phyloP scores from a whole-genome alignment of 805 yeast genomes.

The Torulaspora gathmanii region DNA sequence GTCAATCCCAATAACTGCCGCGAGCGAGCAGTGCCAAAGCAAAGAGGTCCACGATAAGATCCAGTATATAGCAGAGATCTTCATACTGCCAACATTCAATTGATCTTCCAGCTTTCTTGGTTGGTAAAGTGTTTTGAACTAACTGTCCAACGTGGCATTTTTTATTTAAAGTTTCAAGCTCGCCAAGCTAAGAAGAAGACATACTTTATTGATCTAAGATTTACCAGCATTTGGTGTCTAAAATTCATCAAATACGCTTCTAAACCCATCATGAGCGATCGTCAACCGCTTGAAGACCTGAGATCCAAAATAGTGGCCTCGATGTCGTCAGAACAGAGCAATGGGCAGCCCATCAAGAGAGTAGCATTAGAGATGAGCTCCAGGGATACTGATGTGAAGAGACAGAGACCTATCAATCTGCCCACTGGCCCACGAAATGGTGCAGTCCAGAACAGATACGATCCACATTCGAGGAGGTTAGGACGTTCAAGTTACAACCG shows the following conservation, averaged over 20 bases:
- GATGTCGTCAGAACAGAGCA: conserved; percentile 13
- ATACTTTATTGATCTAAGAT: not conserved
- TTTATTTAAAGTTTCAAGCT: not conserved
- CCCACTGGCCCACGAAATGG: conserved; percentile 20
- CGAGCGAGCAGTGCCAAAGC: conserved; percentile 26
- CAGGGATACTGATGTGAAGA: conserved; percentile 5
- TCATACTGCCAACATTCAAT: conserved; percentile 8
- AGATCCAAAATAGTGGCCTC: conserved; percentile 30
- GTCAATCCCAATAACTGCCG: conserved; percentile 83
- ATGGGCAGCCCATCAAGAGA: conserved; percentile 9
- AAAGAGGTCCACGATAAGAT: conserved; percentile 5
- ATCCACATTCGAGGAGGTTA: not conserved
- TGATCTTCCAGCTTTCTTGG: not conserved
- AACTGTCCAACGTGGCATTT: conserved; percentile 4
- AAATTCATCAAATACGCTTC: not conserved
- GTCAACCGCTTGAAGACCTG: conserved; percentile 22
- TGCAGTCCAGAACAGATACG: conserved; percentile 9
- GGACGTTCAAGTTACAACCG: not conserved
- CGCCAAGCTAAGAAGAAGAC: not conserved
- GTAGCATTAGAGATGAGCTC: not conserved
- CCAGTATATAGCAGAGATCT: conserved; percentile 6
- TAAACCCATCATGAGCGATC: conserved; percentile 3
- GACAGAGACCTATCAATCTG: conserved; percentile 12
- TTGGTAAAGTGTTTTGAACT: not conserved
- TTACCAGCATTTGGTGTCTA: not conserved